Base-by-base conservation (phyloP, 2,329 filamentous ascomycete genomes). In the Aspergillus tamarii region DNA sequence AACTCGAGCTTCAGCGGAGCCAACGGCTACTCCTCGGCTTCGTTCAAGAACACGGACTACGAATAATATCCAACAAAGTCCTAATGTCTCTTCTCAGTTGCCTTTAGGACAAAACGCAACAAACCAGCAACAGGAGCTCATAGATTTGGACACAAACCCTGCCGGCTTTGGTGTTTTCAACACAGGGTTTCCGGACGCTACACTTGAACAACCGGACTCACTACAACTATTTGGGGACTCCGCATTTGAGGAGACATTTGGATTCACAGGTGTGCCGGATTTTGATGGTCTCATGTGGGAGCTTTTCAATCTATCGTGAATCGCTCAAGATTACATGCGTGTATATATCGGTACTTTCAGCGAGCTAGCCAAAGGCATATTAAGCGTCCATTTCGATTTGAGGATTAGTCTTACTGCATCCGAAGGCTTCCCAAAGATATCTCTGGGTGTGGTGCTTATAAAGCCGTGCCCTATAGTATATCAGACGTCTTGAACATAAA, bases 231-330 rank as follows among this genome's bases (percentile, higher is more conserved):
- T 63, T 21, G 70, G 67, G n/a, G 62, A 60, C 21, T 57, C 55
- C 28, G 63, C 70, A 55, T 66, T 71, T 48, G 68, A 74, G 36
- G 70, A 73, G 41, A 60, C 71, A 0, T 64, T 71, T 63, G 70
- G 73, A 52, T 68, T 72, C 62, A 63, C 62, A 23, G 73, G 71
- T 1, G 66, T 68, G 46, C 68, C 71, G 7, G 71, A 76, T 55
- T 72, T 76, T 50, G 74, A 75, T 58, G 69, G 67, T 41, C 64
- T 75, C 10, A 73, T 76, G 67, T 72, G 72, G 65, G 73, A 74
- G 28, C 58, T 75, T 5, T 72, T 75, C 55, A 66, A 61, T 21
- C 60, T 19, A 39, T 60, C 57, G 21, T 39, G n/a, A 43, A 16
- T 32, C 54, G 23, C 16, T 30, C 41, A 7, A 12, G 53, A n/a